Evolutionary conservation across 768 basidiomycete genomes (phyloP).

Genomic region (Podaxis sp.): DNA sequence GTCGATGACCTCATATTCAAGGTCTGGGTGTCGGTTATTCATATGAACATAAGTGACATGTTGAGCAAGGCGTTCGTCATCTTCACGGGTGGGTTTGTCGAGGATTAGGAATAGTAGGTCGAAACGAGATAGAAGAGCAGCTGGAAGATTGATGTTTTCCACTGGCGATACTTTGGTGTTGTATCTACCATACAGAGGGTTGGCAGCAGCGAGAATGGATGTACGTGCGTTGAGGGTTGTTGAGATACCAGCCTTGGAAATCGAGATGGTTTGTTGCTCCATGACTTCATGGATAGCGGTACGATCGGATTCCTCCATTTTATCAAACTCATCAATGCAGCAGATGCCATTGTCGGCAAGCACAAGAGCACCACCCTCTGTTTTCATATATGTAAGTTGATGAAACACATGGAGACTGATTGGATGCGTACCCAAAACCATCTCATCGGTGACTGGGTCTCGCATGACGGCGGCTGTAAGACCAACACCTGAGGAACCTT

Average conservation of each 20-base stretch:
- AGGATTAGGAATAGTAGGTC: slow-evolving; percentile 95
- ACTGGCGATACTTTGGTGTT: slow-evolving; percentile 97
- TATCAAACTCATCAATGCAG: slow-evolving; percentile 99
- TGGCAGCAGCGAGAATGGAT: slow-evolving; percentile 96
- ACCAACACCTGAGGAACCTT: slow-evolving; percentile 98
- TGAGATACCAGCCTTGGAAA: slow-evolving; percentile 98
- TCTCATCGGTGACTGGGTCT: slow-evolving; percentile 98
- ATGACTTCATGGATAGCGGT: slow-evolving; percentile 99
- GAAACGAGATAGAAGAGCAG: slow-evolving; percentile 93
- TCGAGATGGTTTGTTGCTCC: slow-evolving; percentile 99
- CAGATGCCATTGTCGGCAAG: slow-evolving; percentile 99
- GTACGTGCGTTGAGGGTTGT: slow-evolving; percentile 97
- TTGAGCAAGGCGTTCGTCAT: slow-evolving; percentile 93
- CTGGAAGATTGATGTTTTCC: slow-evolving; percentile 98
- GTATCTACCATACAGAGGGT: slow-evolving; percentile 97
- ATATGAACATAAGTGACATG: slow-evolving; percentile 99
- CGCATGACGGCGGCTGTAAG: slow-evolving; percentile 99
- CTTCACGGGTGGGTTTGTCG: slow-evolving; percentile 92
- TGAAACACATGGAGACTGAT: neutral
- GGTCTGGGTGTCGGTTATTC: slow-evolving; percentile 85
- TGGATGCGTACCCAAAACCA: slow-evolving; percentile 82
- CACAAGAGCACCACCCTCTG: slow-evolving; percentile 99
- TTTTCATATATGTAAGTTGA: slow-evolving; percentile 9
- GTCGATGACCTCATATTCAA: slow-evolving; percentile 82
- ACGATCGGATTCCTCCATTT: slow-evolving; percentile 98